Percentiles rank a stretch among this genome's conserved stretches.
Conservation (phyloP, 768 basidiomycete genomes). For the Suillus lakei region DNA sequence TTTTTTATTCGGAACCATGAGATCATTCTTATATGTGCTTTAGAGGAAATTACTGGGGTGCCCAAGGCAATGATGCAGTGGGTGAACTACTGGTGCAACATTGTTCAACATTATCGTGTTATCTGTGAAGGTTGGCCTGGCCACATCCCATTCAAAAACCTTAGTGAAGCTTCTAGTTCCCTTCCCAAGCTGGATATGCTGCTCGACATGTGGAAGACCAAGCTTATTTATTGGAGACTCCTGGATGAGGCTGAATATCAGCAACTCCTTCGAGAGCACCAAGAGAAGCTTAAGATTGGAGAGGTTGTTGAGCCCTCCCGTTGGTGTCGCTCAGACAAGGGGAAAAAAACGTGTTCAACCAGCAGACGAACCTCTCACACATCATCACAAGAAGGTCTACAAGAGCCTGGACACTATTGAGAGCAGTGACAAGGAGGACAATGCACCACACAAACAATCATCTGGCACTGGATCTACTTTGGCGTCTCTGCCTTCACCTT, state of each 20-base stretch:
- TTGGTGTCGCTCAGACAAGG: slow-evolving; percentile 4
- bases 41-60: slow-evolving; percentile 7
- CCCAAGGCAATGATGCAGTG: slow-evolving; percentile 13
- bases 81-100: slow-evolving; percentile 3
- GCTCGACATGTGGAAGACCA: slow-evolving; percentile 6
- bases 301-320: not conserved
- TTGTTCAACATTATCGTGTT: not conserved
- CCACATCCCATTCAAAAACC: slow-evolving; percentile 9
- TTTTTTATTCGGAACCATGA: not conserved
- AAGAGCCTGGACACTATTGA: slow-evolving; percentile 1
- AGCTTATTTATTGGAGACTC: slow-evolving; percentile 1
- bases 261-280: not conserved
- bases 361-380: not conserved
- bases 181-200: slow-evolving; percentile 8
- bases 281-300: slow-evolving; percentile 7
- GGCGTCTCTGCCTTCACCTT: not conserved
- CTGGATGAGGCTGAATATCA: not conserved
- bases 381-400: not conserved
- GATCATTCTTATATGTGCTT: not conserved
- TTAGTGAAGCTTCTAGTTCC: slow-evolving; percentile 6
- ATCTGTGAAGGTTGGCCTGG: slow-evolving; percentile 11
- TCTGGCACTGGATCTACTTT: not conserved
- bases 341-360: not conserved
- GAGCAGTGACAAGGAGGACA: not conserved
- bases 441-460: not conserved